Conservation (phyloP, 2,329 filamentous ascomycete species). For the Apiospora rasikravindrae region DNA sequence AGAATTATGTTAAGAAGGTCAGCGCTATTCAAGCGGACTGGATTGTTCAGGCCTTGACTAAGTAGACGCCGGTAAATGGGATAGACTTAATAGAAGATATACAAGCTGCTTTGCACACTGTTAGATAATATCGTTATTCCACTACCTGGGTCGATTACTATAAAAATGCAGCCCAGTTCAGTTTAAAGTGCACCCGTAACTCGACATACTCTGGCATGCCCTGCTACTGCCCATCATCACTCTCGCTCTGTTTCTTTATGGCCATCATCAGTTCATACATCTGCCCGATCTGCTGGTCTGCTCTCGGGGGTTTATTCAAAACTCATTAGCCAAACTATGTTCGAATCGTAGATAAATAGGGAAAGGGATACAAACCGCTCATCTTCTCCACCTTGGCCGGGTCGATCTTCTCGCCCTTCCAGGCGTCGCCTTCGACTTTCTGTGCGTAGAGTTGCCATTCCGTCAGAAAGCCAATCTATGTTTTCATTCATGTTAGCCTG, state of each 20-base stretch:
- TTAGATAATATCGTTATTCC: too few relatives aligned
- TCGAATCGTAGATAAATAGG: not conserved
- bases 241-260: slow-evolving; percentile 20
- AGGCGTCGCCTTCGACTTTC: slow-evolving; percentile 83
- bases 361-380: slow-evolving; percentile 74
- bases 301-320: not conserved
- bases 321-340: not conserved
- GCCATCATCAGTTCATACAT: slow-evolving; percentile 74
- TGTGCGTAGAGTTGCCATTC: slow-evolving; percentile 98
- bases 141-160: too few relatives aligned
- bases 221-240: slow-evolving; percentile 13
- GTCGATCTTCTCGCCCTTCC: slow-evolving; percentile 86
- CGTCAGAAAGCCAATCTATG: slow-evolving; percentile 88
- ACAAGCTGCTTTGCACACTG: not conserved
- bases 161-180: too few relatives aligned
- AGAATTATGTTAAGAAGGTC: slow-evolving; percentile 71
- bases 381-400: slow-evolving; percentile 85
- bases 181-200: not conserved
- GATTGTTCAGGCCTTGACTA: slow-evolving; percentile 54
- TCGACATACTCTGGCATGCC: not conserved
- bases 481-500: too few relatives aligned
- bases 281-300: slow-evolving; percentile 92
- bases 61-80: not conserved
- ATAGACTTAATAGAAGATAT: not conserved
- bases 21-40: slow-evolving; percentile 61